These are phyloP conservation scores for Tolypocladium nubicola DNA, from an alignment of 2,329 filamentous ascomycete genomes.

Conservation along the genomic window DNA sequence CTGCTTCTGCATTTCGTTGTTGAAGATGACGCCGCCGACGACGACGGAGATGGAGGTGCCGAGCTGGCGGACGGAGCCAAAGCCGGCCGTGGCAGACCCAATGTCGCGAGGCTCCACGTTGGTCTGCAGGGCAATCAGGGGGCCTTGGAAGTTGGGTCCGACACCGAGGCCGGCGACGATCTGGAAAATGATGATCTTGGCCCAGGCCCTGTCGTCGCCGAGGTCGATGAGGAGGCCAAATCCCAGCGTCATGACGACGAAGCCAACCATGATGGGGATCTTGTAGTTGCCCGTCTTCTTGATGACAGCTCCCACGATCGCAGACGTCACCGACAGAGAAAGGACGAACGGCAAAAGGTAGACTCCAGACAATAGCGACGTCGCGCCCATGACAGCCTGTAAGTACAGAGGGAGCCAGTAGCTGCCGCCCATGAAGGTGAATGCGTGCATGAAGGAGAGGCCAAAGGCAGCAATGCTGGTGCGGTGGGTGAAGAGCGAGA, in stretches of 20 bases:
- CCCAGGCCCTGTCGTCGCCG: conserved; percentile 41
- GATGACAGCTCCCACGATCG: conserved; percentile 43
- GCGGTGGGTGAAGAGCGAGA: conserved; percentile 54
- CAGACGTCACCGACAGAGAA: conserved; percentile 53
- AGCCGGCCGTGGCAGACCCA: conserved; percentile 57
- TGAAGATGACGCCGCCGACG: conserved; percentile 68
- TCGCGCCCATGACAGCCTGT: conserved; percentile 60
- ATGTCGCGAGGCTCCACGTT: conserved; percentile 52
- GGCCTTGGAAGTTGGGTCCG: conserved; percentile 59
- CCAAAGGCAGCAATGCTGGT: conserved; percentile 57
- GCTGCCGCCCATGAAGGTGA: conserved; percentile 65
- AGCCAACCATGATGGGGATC: conserved; percentile 46
- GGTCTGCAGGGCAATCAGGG: conserved; percentile 58
- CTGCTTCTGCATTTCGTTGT: conserved; percentile 58
- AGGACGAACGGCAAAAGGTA: conserved; percentile 64
- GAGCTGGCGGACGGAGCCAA: conserved; percentile 58
- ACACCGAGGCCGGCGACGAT: conserved; percentile 53
- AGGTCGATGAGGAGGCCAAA: conserved; percentile 55
- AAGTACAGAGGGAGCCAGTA: conserved; percentile 85
- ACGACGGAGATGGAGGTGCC: conserved; percentile 60
- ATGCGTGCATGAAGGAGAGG: conserved; percentile 62
- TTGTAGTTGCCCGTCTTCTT: conserved; percentile 58
- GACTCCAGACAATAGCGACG: conserved; percentile 62
- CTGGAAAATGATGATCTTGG: conserved; percentile 49
- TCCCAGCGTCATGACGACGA: conserved; percentile 51